These are phyloP conservation scores for Verticillium nubilum DNA, from an alignment of 2,329 filamentous ascomycete species.

Conservation along the genomic window DNA sequence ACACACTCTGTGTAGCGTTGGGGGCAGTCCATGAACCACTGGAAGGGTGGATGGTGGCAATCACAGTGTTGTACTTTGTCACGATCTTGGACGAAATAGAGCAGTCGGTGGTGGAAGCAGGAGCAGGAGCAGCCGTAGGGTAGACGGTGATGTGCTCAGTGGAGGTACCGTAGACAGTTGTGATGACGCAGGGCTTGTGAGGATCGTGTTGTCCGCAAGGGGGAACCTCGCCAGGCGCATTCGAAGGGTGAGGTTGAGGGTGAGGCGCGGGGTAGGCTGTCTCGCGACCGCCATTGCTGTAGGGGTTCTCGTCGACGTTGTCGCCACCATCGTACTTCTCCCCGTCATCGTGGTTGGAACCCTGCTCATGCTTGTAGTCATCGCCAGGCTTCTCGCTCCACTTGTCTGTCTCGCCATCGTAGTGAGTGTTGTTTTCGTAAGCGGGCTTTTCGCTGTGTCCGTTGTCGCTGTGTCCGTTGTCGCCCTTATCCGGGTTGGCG, in stretches of 20 bases:
- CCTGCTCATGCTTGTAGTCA: not conserved
- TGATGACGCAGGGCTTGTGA: constrained; percentile 16
- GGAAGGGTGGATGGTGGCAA: constrained; percentile 18
- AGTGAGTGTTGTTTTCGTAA: not conserved
- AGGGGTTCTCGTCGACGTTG: not conserved
- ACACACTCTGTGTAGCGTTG: not conserved
- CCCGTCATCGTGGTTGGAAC: not conserved
- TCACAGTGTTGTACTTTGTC: constrained; percentile 31
- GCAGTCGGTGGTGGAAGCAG: constrained; percentile 16
- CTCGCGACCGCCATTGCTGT: not conserved
- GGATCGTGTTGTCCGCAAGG: not conserved
- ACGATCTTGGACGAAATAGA: constrained; percentile 22
- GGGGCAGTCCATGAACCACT: not conserved
- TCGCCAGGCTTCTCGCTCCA: not conserved
- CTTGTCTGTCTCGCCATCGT: not conserved
- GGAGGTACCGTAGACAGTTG: not conserved
- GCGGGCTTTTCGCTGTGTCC: not conserved
- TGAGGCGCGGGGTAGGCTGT: not conserved
- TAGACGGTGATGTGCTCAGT: not conserved
- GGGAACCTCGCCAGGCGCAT: not conserved
- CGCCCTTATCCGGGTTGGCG: not conserved
- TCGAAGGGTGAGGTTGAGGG: not conserved
- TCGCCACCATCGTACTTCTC: not conserved
- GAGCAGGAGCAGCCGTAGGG: constrained; percentile 3
- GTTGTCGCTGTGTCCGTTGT: not conserved